Conservation (phyloP, 2,329 filamentous ascomycete species). For the Aspergillus proliferans region DNA sequence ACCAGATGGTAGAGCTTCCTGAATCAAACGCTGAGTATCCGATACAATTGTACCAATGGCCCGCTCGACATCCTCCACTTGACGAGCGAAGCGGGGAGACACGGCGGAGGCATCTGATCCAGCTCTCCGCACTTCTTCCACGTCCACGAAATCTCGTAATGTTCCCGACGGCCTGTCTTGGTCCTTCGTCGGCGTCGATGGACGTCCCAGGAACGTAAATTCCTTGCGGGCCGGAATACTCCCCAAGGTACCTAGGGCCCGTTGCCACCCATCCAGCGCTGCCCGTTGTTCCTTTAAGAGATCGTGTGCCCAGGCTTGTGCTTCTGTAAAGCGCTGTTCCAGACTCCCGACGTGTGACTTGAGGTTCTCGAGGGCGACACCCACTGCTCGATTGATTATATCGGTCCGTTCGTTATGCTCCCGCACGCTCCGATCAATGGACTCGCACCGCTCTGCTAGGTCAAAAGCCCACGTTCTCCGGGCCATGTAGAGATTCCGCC, state of each 20-base stretch:
- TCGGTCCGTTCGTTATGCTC: slow-evolving; percentile 43
- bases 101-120: slow-evolving; percentile 58
- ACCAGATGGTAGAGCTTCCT: slow-evolving; percentile 45
- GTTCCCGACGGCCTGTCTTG: slow-evolving; percentile 49
- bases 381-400: slow-evolving; percentile 67
- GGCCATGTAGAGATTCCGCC: slow-evolving; percentile 78
- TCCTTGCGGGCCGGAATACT: slow-evolving; percentile 40
- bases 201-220: slow-evolving; percentile 35
- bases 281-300: slow-evolving; percentile 39
- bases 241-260: slow-evolving; percentile 30
- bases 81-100: slow-evolving; percentile 54
- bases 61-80: slow-evolving; percentile 57
- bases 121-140: slow-evolving; percentile 65
- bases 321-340: slow-evolving; percentile 41
- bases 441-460: slow-evolving; percentile 62
- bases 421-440: slow-evolving; percentile 57
- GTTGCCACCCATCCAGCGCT: slow-evolving; percentile 40
- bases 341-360: slow-evolving; percentile 43
- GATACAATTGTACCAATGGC: slow-evolving; percentile 55
- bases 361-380: slow-evolving; percentile 75
- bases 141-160: slow-evolving; percentile 69
- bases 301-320: slow-evolving; percentile 41
- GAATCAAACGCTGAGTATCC: slow-evolving; percentile 41
- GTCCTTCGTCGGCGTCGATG: slow-evolving; percentile 35
- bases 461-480: slow-evolving; percentile 72